Percentiles rank a stretch among this genome's conserved stretches.
Conservation (phyloP, 1,284 basidiomycete genomes). For the Fomitopsis betulina region DNA sequence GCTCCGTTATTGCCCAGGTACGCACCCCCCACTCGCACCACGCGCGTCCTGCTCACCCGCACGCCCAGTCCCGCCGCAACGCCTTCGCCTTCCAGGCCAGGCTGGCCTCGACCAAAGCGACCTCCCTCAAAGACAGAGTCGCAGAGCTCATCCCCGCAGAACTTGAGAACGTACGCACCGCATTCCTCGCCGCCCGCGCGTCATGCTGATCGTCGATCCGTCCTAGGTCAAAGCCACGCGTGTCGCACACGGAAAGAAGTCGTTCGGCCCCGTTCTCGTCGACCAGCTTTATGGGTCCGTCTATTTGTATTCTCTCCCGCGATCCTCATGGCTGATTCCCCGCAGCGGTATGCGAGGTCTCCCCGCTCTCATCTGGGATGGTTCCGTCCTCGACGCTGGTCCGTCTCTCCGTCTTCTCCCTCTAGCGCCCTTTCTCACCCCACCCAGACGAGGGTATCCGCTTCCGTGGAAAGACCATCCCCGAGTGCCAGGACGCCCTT, state of each 20-base stretch:
- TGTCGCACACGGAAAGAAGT: constrained; percentile 82
- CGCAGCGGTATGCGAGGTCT: constrained; percentile 89
- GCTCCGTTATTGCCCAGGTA: constrained; percentile 47
- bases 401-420: constrained; percentile 19
- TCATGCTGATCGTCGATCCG: constrained; percentile 4
- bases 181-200: constrained; percentile 3
- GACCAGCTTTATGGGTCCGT: constrained; percentile 83
- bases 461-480: constrained; percentile 91
- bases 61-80: constrained; percentile 33
- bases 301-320: neutral
- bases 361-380: constrained; percentile 90
- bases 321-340: constrained; percentile 6
- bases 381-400: constrained; percentile 91
- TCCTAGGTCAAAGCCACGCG: constrained; percentile 78
- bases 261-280: constrained; percentile 86
- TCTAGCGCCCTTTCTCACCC: neutral
- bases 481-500: constrained; percentile 81
- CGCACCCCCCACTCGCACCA: constrained; percentile 16
- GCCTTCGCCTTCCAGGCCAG: constrained; percentile 47
- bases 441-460: constrained; percentile 88
- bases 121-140: constrained; percentile 86
- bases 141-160: constrained; percentile 88
- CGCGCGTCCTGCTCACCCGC: neutral
- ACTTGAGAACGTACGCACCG: constrained; percentile 67
- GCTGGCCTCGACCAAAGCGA: constrained; percentile 67